Evolutionary conservation across 2,329 filamentous ascomycete genomes (phyloP), one percentile per base, ranked within the genome.

Genomic region (Lasiodiplodia gonubiensis): DNA sequence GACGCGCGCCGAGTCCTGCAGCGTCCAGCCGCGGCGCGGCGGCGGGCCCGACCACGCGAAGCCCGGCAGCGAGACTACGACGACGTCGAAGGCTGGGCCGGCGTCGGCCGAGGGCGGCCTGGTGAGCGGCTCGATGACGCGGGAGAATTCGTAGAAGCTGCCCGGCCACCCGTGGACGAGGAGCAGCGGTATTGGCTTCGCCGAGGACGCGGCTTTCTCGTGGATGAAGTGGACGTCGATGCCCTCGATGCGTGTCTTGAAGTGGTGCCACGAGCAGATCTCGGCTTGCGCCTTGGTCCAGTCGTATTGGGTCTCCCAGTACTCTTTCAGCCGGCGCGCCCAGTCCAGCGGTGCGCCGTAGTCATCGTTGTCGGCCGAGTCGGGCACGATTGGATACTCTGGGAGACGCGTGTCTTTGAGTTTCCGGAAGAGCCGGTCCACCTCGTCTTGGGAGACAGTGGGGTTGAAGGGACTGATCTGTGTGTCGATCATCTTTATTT

Each of bases 31-130:
- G 4, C 68, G 51, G 3, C 60, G 69, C 1, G 73, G 72, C 7
- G 79, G 75, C 5, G 73, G 70, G 6, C 71, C 70, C 1, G 77
- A 83, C 77, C 87, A 84, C 71, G 84, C 80, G 69, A 81, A 86
- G 55, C 85, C 84, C 0, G 87, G 86, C 1, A 89, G 76, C 7
- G 84, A 87, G 0, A 87, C 87, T 0, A 86, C 86, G 0, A 89
- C 83, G 12, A 88, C 78, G 68, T 89, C 82, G 70, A 89, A 89
- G 0, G 82, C 78, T 57, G 70, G 70, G 2, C 69, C 70, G 14
- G 69, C 67, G n/a, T 65, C 21, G 25, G 71, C 66, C 4, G 71
- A 63, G 4, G 35, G n/a, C 10, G 55, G 39, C 1, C 77, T 82
- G 4, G 77, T 71, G 2, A 83, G 69, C 30, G 76, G 71, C 59